A percentile compares a stretch with the other conserved stretches of the same genome.
Evolutionary conservation across 2,329 filamentous ascomycete species (phyloP).

Genomic region (Penicillium sp.): DNA sequence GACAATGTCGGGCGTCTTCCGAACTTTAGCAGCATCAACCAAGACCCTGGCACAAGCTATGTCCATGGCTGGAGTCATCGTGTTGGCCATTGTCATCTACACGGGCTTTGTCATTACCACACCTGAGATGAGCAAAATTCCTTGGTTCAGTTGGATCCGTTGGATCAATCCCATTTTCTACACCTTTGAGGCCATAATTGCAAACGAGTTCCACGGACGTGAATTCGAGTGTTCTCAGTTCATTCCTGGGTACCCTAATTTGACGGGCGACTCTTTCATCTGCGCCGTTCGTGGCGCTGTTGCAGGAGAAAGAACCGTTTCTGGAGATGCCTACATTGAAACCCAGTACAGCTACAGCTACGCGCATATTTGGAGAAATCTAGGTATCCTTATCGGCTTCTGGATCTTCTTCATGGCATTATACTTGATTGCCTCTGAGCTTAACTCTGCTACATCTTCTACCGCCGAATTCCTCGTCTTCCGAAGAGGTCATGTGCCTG

Average conservation of each 20-base stretch:
- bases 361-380: conserved; percentile 67
- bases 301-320: conserved; percentile 58
- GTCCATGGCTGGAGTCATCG: conserved; percentile 56
- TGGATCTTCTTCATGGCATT: conserved; percentile 64
- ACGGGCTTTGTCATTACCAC: conserved; percentile 68
- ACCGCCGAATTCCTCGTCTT: conserved; percentile 73
- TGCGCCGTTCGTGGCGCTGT: conserved; percentile 60
- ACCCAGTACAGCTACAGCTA: conserved; percentile 61
- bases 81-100: conserved; percentile 65
- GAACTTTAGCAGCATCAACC: conserved; percentile 62
- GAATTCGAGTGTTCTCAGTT: conserved; percentile 59
- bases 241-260: conserved; percentile 50
- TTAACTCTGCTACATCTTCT: conserved; percentile 65
- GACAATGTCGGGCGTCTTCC: conserved; percentile 62
- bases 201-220: conserved; percentile 62
- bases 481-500: conserved; percentile 57
- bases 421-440: conserved; percentile 66
- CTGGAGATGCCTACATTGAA: conserved; percentile 64
- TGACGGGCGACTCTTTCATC: conserved; percentile 54
- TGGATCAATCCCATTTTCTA: conserved; percentile 69
- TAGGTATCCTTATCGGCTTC: conserved; percentile 69
- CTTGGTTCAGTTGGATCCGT: conserved; percentile 69
- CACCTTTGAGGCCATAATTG: conserved; percentile 63
- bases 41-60: conserved; percentile 67
- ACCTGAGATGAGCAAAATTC: conserved; percentile 55